Conservation (phyloP, 1,284 basidiomycete species). For the Pascua sp. region DNA sequence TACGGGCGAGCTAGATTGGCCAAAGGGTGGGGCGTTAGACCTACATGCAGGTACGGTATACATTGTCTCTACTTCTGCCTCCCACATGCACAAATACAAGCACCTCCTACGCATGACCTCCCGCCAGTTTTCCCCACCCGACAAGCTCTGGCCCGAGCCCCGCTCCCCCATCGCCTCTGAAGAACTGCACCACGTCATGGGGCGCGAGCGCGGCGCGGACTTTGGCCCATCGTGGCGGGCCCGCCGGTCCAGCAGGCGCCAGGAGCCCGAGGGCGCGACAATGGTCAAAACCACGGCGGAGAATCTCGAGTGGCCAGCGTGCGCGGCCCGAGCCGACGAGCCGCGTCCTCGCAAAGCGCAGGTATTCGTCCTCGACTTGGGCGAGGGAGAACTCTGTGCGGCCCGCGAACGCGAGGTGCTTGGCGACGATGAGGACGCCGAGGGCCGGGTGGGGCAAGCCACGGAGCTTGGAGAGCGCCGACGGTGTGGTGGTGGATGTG, state of each 20-base stretch:
- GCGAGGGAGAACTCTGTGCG: slow-evolving; percentile 56
- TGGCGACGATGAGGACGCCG: slow-evolving; percentile 51
- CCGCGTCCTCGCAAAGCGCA: slow-evolving; percentile 44
- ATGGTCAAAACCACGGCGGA: slow-evolving; percentile 43
- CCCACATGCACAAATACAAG: neutral
- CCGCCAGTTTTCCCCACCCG: slow-evolving; percentile 46
- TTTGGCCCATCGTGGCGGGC: slow-evolving; percentile 38
- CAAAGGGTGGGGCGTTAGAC: too few species aligned
- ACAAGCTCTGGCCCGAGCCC: slow-evolving; percentile 43
- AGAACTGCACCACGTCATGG: slow-evolving; percentile 47
- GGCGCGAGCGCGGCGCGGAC: slow-evolving; percentile 41
- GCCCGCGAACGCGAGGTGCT: slow-evolving; percentile 70
- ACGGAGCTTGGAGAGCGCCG: slow-evolving; percentile 12
- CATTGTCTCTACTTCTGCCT: too few species aligned
- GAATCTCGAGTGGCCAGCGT: slow-evolving; percentile 40
- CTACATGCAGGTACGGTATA: too few species aligned
- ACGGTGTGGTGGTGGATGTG: neutral
- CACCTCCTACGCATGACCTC: slow-evolving; percentile 38
- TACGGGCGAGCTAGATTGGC: too few species aligned
- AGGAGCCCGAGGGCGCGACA: slow-evolving; percentile 40
- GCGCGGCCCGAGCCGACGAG: slow-evolving; percentile 47
- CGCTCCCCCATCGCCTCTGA: slow-evolving; percentile 41
- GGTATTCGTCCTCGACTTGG: slow-evolving; percentile 48
- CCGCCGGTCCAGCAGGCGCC: slow-evolving; percentile 27
- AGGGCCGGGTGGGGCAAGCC: slow-evolving; percentile 46